These are phyloP conservation scores for Calycina marina DNA, from an alignment of 2,329 filamentous ascomycete genomes.

Conservation along the genomic window DNA sequence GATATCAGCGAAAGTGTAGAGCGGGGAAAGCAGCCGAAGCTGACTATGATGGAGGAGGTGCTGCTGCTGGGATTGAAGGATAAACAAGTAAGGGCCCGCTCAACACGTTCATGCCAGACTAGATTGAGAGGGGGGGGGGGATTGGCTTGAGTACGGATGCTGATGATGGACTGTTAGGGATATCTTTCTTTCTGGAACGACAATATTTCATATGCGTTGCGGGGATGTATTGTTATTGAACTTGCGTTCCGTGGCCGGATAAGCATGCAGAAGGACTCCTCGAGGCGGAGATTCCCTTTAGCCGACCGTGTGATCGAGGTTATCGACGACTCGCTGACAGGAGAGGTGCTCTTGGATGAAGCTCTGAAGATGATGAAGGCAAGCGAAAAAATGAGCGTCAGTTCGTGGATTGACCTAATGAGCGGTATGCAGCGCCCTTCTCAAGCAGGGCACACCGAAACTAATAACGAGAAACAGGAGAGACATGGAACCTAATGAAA, in stretches of 20 bases:
- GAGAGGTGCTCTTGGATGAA: slow-evolving; percentile 93
- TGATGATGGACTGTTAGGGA: slow-evolving; percentile 51
- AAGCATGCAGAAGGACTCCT: slow-evolving; percentile 96
- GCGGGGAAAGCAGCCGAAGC: slow-evolving; percentile 91
- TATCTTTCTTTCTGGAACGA: slow-evolving; percentile 99
- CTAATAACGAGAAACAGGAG: slow-evolving; percentile 40
- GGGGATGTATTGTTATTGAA: slow-evolving; percentile 97
- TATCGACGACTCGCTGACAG: slow-evolving; percentile 88
- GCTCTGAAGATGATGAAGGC: slow-evolving; percentile 99
- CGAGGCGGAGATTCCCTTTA: slow-evolving; percentile 79
- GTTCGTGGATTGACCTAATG: slow-evolving; percentile 98
- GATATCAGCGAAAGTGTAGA: slow-evolving; percentile 96
- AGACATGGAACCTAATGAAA: slow-evolving; percentile 99
- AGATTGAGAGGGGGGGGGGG: too few species aligned
- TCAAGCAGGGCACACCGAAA: not conserved
- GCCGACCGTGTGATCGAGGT: slow-evolving; percentile 94
- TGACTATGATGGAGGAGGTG: slow-evolving; percentile 98
- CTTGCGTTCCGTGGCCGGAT: slow-evolving; percentile 90
- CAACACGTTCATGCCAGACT: too few species aligned
- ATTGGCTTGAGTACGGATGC: too few species aligned
- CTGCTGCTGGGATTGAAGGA: slow-evolving; percentile 91
- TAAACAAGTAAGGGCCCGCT: slow-evolving; percentile 82
- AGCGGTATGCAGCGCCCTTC: slow-evolving; percentile 47
- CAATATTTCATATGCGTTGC: slow-evolving; percentile 95
- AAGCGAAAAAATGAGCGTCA: slow-evolving; percentile 99